These are phyloP conservation scores for Dothistroma septosporum DNA, from an alignment of 2,329 filamentous ascomycete genomes.

Conservation along the genomic window DNA sequence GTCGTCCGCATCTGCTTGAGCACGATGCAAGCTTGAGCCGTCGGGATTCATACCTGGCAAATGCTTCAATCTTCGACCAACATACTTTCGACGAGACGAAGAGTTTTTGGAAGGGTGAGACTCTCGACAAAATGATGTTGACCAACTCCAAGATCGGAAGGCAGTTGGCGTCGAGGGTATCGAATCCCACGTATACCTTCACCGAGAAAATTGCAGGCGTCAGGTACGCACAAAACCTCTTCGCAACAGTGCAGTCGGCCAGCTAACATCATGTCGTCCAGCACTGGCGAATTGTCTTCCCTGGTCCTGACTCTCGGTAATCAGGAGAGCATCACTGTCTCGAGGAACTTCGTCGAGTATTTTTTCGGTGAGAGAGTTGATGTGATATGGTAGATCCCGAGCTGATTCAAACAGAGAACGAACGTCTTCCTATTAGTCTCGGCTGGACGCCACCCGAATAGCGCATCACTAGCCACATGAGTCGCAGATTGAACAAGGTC, in stretches of 20 bases:
- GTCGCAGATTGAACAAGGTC: background rate
- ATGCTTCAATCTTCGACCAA: conserved; percentile 51
- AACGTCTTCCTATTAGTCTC: background rate
- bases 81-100: conserved; percentile 47
- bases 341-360: conserved; percentile 41
- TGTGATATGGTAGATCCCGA: background rate
- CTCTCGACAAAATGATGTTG: conserved; percentile 40
- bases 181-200: conserved; percentile 50
- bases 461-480: background rate
- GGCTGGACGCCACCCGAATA: background rate
- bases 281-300: conserved; percentile 46
- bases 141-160: conserved; percentile 47
- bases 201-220: conserved; percentile 42
- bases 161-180: conserved; percentile 42
- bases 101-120: conserved; percentile 44
- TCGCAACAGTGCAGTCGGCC: background rate
- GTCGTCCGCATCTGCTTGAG: background rate
- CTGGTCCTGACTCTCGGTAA: conserved; percentile 50
- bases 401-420: background rate
- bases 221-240: conserved; percentile 24
- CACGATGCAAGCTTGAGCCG: conserved; percentile 35
- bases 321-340: conserved; percentile 38
- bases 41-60: conserved; percentile 49
- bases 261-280: background rate
- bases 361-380: conserved; percentile 36